Percentiles rank a stretch among this genome's conserved stretches.
Conservation (phyloP, 1,284 basidiomycete species). For the Termitomyces sp. region DNA sequence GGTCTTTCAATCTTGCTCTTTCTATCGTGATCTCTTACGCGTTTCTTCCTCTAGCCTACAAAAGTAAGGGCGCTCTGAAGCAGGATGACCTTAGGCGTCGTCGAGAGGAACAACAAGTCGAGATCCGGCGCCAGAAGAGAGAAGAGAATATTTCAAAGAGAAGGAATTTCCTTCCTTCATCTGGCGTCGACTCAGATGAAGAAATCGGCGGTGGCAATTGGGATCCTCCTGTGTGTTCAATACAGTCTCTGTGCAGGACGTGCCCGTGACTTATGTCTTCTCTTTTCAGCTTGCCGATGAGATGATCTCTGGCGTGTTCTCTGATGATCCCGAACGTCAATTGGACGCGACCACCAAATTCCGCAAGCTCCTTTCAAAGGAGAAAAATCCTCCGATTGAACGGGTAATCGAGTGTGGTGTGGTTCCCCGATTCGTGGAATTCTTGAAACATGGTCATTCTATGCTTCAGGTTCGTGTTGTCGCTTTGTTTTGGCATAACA, state of each 20-base stretch:
- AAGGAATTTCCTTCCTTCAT: constrained; percentile 80
- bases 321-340: constrained; percentile 86
- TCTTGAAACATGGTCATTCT: constrained; percentile 81
- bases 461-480: constrained; percentile 82
- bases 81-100: constrained; percentile 87
- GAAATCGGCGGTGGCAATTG: constrained; percentile 65
- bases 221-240: constrained; percentile 67
- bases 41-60: constrained; percentile 40
- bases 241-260: constrained; percentile 12
- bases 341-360: constrained; percentile 96
- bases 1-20: constrained; percentile 38
- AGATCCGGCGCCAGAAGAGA: constrained; percentile 93
- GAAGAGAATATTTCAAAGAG: constrained; percentile 97
- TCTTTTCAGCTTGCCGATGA: constrained; percentile 71
- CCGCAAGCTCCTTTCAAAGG: constrained; percentile 97
- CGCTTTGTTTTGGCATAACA: not conserved
- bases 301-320: constrained; percentile 93
- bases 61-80: constrained; percentile 81
- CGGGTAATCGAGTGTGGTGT: constrained; percentile 97
- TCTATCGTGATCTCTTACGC: constrained; percentile 30
- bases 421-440: constrained; percentile 96
- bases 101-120: constrained; percentile 95
- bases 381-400: constrained; percentile 99
- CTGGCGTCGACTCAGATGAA: constrained; percentile 80
- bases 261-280: constrained; percentile 16